Evolutionary conservation across 2,329 filamentous ascomycete species (phyloP).

Genomic region (Talaromyces funiculosus): DNA sequence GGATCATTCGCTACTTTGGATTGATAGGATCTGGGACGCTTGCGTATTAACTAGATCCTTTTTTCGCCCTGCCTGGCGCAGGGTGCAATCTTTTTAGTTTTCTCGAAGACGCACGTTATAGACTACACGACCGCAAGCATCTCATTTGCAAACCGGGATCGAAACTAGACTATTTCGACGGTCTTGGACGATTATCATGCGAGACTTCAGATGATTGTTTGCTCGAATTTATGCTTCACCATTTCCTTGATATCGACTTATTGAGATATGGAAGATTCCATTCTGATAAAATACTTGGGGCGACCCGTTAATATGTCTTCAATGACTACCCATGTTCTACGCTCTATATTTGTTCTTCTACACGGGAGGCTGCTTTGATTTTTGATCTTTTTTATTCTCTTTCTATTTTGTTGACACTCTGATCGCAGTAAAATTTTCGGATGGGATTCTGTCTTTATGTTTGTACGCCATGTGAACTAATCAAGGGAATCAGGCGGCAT

Average conservation of each 20-base stretch:
- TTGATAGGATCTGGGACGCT: background rate
- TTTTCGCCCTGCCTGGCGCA: slow-evolving; percentile 13
- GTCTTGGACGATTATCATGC: background rate
- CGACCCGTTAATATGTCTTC: slow-evolving; percentile 29
- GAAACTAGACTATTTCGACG: background rate
- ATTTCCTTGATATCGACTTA: slow-evolving; percentile 6
- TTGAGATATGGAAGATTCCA: slow-evolving; percentile 15
- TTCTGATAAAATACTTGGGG: slow-evolving; percentile 31
- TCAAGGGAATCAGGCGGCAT: slow-evolving; percentile 8
- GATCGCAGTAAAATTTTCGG: background rate
- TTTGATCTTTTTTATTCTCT: too few species aligned
- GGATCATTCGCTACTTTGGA: slow-evolving; percentile 4
- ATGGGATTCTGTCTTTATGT: background rate
- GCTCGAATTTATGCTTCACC: background rate
- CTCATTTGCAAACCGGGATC: slow-evolving; percentile 15
- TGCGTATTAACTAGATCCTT: background rate
- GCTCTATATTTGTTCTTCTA: background rate
- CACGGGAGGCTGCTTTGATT: slow-evolving; percentile 3
- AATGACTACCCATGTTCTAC: slow-evolving; percentile 11
- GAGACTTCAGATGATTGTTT: background rate
- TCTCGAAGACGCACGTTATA: slow-evolving; percentile 28
- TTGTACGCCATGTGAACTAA: background rate
- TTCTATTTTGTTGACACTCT: background rate
- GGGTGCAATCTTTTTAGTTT: slow-evolving; percentile 15
- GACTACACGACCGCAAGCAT: slow-evolving; percentile 29